Base-by-base conservation (phyloP, 1,284 basidiomycete genomes). In the Ceratobasidium theobromae region DNA sequence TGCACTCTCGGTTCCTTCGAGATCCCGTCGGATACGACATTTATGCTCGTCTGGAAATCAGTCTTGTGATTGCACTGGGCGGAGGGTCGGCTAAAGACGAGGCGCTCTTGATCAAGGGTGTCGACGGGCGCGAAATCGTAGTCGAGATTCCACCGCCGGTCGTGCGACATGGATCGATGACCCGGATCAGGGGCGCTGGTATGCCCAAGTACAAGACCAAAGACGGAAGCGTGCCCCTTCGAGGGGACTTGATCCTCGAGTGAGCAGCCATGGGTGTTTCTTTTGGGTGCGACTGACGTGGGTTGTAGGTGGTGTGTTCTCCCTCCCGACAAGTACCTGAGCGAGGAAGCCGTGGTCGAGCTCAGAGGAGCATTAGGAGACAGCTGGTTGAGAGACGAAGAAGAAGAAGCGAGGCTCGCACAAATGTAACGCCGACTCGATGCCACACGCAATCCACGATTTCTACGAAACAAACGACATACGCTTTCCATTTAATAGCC, bases 221-320 rank as follows among this genome's bases (percentile, higher is more conserved):
- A 14, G 28, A 70, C 38, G 68, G 69, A 28, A 66, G 66, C 38
- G 69, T 69, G 9, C 49, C 55, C 27, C 32, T 48, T 25, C 5
- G 54, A 16, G 69, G 69, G 3, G 69, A 70, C 55, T 65, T 70
- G 35, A 65, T 68, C 8, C 64, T 70, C 43, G 38, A 65, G 69
- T 70, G 48, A 38, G 65, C 53, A 16, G 30, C 38, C 12, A 28
- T 30, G 1, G 23, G n/a, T 28, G 46, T 12, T 2, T 33, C 5
- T 11, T 9, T 5, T 9, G 40, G 41, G 14, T 33, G n/a, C 30
- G 46, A 16, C 23, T 43, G 11, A 51, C 27, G 40, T 25, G 16
- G 18, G 11, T 45, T 6, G 21, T 58, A 58, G 55, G 43, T 58
- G 55, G 55, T 58, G 55, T 16, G 55, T 58, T 2, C 28, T 58